Evolutionary conservation across 73 alveolate species (phyloP).

Genomic region (Blepharisma japonicum): DNA sequence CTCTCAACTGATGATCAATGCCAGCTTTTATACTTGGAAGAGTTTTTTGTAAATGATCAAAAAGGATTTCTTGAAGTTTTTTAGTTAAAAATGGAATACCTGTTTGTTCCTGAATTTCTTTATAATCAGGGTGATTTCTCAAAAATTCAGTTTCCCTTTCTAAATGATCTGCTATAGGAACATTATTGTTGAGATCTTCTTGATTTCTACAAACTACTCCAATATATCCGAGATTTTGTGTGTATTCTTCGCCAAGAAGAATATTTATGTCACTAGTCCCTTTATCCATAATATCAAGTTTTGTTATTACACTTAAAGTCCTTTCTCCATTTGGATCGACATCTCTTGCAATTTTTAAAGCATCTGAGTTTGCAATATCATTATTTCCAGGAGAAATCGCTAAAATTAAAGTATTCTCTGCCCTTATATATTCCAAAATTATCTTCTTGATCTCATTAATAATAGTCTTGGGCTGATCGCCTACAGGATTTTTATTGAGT

Average conservation of each 20-base stretch:
- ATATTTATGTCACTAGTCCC: slow-evolving; percentile 87
- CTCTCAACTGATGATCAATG: not conserved
- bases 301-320: slow-evolving; percentile 89
- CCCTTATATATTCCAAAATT: slow-evolving; percentile 67
- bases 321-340: slow-evolving; percentile 90
- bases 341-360: slow-evolving; percentile 87
- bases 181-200: slow-evolving; percentile 68
- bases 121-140: slow-evolving; percentile 58
- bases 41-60: slow-evolving; percentile 42
- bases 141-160: slow-evolving; percentile 66
- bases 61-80: slow-evolving; percentile 39
- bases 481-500: slow-evolving; percentile 84
- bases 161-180: slow-evolving; percentile 67
- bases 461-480: slow-evolving; percentile 90
- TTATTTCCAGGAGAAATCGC: slow-evolving; percentile 92
- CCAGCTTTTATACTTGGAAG: slow-evolving; percentile 44
- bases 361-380: slow-evolving; percentile 93
- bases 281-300: slow-evolving; percentile 89
- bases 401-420: slow-evolving; percentile 78
- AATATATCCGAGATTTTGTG: slow-evolving; percentile 90
- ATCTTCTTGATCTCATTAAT: slow-evolving; percentile 72
- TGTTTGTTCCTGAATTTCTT: slow-evolving; percentile 42
- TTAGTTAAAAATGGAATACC: slow-evolving; percentile 46
- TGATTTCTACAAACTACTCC: slow-evolving; percentile 91
- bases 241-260: slow-evolving; percentile 82